Evolutionary conservation across 345 rosid genomes (phyloP), one percentile per base, ranked within the genome.

Genomic region (Camelina laxa): DNA sequence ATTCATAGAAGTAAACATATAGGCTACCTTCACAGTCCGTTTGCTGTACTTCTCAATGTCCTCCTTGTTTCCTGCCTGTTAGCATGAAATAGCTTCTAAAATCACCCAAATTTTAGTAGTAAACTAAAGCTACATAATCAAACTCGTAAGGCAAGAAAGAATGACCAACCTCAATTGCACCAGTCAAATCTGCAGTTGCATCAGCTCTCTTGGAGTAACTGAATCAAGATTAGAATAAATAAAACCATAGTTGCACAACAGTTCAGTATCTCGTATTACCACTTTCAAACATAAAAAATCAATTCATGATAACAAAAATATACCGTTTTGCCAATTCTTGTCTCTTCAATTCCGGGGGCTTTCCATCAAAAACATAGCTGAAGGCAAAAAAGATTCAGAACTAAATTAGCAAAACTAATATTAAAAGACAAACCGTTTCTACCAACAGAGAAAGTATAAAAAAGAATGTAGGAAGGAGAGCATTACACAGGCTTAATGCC

Each of bases 11-110:
- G 30, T 53, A 51, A 60, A 50, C 15, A 6, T 5, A 19, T 31
- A 64, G 63, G 67, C 35, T 60, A 92, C 97, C 92, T 95, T 95
- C 65, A 89, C 97, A 21, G 97, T 90, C 68, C 98, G 83, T 76
- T 95, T 92, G 73, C 97, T 92, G 84, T 84, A 90, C 82, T 92
- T 95, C 79, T 95, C 98, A 70, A 92, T 90, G 78, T 92, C 98
- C 55, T 89, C 98, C 83, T 85, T 85, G 75, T 84, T 88, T 64
- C 96, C 97, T 79, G 74, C 41, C 97, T 92, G 78, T 20, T 30
- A 36, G 55, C 22, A 56, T 63, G 14, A 33, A 27, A 65, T 51
- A 39, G 8, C 11, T 66, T 72, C 36, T 50, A 16, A 10, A 65
- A 8, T 42, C 1, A 72, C 1, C 9, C 64, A 22, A 22, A 58